phyloP scores from a whole-genome alignment of 495 filamentous ascomycete genomes.

The Geoglossum glabrum region DNA sequence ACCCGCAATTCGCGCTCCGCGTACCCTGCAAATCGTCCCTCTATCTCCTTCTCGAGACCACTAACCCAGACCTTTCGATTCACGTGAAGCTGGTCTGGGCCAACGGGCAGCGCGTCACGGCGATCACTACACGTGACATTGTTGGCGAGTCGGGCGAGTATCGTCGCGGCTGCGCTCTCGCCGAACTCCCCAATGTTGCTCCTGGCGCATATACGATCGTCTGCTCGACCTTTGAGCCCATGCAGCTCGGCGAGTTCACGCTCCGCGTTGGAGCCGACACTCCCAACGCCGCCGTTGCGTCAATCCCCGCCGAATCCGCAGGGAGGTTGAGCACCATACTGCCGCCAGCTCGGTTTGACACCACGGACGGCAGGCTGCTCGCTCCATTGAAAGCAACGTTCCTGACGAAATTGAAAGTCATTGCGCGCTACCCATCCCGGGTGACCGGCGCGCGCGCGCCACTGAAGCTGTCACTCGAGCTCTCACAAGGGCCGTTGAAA shows the following conservation, averaged over 20 bases:
- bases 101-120: constrained; percentile 43
- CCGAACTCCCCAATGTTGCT: constrained; percentile 33
- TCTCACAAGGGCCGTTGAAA: constrained; percentile 47
- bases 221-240: constrained; percentile 67
- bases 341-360: constrained; percentile 26
- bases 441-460: constrained; percentile 27
- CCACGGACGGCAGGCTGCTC: constrained; percentile 31
- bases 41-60: constrained; percentile 50
- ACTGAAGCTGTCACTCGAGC: constrained; percentile 42
- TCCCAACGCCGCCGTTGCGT: constrained; percentile 25
- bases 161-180: constrained; percentile 52
- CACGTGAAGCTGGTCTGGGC: constrained; percentile 74
- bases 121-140: constrained; percentile 55
- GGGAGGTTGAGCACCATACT: constrained; percentile 39
- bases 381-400: constrained; percentile 29
- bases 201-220: constrained; percentile 69
- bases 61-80: constrained; percentile 36
- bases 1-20: constrained; percentile 64
- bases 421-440: constrained; percentile 16
- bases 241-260: constrained; percentile 52
- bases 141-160: constrained; percentile 68
- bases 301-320: constrained; percentile 43
- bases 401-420: constrained; percentile 36
- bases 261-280: constrained; percentile 46
- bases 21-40: constrained; percentile 36